Percentiles rank a stretch among this genome's conserved stretches.
These are phyloP conservation scores for Asterochloris sp. DNA, from an alignment of 139 green algal genomes.

Conservation along the genomic window DNA sequence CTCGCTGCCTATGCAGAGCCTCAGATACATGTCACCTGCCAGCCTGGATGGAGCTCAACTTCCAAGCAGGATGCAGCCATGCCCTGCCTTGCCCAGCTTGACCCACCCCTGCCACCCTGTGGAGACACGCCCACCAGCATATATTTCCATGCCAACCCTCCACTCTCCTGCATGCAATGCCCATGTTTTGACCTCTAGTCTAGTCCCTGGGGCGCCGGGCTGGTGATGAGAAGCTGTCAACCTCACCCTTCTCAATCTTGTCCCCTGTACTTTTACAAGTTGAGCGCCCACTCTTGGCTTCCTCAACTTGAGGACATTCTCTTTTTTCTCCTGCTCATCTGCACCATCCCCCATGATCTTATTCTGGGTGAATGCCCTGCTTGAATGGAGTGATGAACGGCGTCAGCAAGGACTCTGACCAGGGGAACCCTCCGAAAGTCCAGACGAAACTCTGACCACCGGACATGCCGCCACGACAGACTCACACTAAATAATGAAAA, in stretches of 20 bases:
- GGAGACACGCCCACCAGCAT: not conserved
- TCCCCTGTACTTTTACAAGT: slow-evolving; percentile 20
- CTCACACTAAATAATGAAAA: too few relatives aligned
- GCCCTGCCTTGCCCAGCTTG: not conserved
- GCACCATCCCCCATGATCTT: too few relatives aligned
- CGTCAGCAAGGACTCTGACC: too few relatives aligned
- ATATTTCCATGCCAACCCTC: slow-evolving; percentile 14
- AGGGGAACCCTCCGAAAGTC: too few relatives aligned
- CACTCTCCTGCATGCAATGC: not conserved
- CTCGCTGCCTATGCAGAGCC: too few relatives aligned
- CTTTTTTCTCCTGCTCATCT: not conserved
- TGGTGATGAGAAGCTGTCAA: not conserved
- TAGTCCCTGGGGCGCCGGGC: too few relatives aligned
- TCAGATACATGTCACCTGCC: too few relatives aligned
- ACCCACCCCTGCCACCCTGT: slow-evolving; percentile 16
- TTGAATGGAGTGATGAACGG: too few relatives aligned
- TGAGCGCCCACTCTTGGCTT: not conserved
- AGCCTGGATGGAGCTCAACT: not conserved
- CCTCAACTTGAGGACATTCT: slow-evolving; percentile 2
- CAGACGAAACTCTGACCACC: too few relatives aligned
- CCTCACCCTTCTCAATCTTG: slow-evolving; percentile 26
- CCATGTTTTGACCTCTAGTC: too few relatives aligned
- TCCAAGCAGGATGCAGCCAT: not conserved
- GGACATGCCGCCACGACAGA: too few relatives aligned
- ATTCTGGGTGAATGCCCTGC: too few relatives aligned